A percentile compares a stretch with the other conserved stretches of the same genome.
phyloP scores from a whole-genome alignment of 2,329 filamentous ascomycete species.

The Helotiales sp. region DNA sequence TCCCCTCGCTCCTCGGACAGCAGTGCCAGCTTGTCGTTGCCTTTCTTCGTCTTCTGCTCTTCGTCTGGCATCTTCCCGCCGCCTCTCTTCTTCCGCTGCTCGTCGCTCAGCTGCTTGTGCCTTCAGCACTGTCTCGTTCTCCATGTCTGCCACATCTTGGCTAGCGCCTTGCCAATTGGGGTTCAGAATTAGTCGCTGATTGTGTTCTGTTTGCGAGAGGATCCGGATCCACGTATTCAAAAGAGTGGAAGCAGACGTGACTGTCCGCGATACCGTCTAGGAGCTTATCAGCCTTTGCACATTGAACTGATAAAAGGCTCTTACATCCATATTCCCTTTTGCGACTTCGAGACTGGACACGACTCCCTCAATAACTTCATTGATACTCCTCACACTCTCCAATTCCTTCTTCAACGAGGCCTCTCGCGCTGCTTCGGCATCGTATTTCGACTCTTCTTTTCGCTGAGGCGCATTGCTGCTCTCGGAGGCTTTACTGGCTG shows the following conservation, averaged over 20 bases:
- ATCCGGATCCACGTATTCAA: constrained; percentile 96
- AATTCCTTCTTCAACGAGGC: constrained; percentile 75
- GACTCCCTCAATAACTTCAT: constrained; percentile 80
- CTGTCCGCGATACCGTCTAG: constrained; percentile 81
- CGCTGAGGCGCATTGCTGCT: constrained; percentile 32
- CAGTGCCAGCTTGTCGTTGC: constrained; percentile 43
- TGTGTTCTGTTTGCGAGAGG: constrained; percentile 95
- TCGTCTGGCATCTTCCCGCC: constrained; percentile 68
- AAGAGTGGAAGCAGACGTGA: constrained; percentile 82
- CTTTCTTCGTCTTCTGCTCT: constrained; percentile 60
- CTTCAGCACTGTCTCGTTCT: constrained; percentile 72
- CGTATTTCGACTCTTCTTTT: constrained; percentile 53
- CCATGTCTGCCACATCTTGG: constrained; percentile 82
- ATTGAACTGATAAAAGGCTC: constrained; percentile 22
- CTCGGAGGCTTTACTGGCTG: constrained; percentile 21
- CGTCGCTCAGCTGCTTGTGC: constrained; percentile 77
- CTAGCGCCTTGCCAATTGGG: constrained; percentile 87
- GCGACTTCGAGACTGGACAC: constrained; percentile 70
- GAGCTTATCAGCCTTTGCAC: constrained; percentile 3
- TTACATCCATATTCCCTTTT: constrained; percentile 75
- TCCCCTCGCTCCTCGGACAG: constrained; percentile 35
- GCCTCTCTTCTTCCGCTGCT: constrained; percentile 75
- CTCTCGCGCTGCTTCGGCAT: constrained; percentile 69
- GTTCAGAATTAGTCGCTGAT: constrained; percentile 86
- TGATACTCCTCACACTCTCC: constrained; percentile 80